These are phyloP conservation scores for Fusarium sarcochroum DNA, from an alignment of 2,329 filamentous ascomycete genomes.

Conservation along the genomic window DNA sequence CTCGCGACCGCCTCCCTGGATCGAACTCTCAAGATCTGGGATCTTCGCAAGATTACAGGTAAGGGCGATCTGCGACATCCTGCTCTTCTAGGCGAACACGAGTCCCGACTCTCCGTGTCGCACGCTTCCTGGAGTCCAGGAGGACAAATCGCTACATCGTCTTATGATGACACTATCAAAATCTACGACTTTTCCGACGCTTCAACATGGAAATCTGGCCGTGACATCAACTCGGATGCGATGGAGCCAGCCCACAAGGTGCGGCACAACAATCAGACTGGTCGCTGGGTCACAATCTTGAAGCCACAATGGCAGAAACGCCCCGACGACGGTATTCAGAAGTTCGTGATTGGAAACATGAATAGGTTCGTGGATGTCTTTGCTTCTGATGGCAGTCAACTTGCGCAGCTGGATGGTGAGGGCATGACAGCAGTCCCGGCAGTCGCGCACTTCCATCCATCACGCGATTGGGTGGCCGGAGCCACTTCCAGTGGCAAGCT, in stretches of 20 bases:
- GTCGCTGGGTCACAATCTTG: constrained; percentile 88
- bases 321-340: constrained; percentile 83
- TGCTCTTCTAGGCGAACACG: constrained; percentile 82
- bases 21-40: constrained; percentile 92
- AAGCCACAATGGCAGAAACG: constrained; percentile 90
- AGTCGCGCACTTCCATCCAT: constrained; percentile 91
- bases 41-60: constrained; percentile 82
- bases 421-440: constrained; percentile 95
- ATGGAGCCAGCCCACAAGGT: constrained; percentile 80
- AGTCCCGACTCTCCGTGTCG: constrained; percentile 86
- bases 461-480: constrained; percentile 90
- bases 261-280: constrained; percentile 94
- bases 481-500: constrained; percentile 94
- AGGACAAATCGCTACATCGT: constrained; percentile 90
- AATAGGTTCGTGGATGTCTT: constrained; percentile 96
- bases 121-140: constrained; percentile 91
- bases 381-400: constrained; percentile 83
- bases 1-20: constrained; percentile 92
- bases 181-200: constrained; percentile 83
- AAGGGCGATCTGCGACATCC: constrained; percentile 74
- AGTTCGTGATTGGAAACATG: constrained; percentile 97
- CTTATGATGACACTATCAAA: constrained; percentile 96
- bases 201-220: constrained; percentile 69
- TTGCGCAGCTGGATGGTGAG: constrained; percentile 89
- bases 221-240: constrained; percentile 69